Percentiles rank a stretch among this genome's conserved stretches.
phyloP scores from a whole-genome alignment of 2,329 filamentous ascomycete genomes.

The Colletotrichum simmondsii region DNA sequence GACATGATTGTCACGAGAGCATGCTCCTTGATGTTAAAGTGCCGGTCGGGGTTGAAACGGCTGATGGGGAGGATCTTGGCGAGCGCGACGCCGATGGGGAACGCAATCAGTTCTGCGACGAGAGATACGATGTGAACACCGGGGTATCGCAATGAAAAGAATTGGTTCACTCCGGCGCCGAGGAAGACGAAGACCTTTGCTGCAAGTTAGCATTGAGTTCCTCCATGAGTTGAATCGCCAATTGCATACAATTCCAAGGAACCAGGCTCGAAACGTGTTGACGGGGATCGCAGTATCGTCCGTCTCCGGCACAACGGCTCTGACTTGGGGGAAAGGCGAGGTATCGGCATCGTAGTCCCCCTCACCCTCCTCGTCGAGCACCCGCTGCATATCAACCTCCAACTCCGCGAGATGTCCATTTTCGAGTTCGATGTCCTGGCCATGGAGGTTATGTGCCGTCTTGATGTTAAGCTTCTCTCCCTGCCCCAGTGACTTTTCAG shows the following conservation, averaged over 20 bases:
- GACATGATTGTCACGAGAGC: slow-evolving; percentile 60
- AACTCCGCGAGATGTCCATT: slow-evolving; percentile 30
- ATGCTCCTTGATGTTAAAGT: slow-evolving; percentile 60
- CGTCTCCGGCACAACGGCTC: slow-evolving; percentile 51
- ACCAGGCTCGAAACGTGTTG: slow-evolving; percentile 55
- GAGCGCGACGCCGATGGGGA: slow-evolving; percentile 53
- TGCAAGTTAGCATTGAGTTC: neutral
- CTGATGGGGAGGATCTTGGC: slow-evolving; percentile 49
- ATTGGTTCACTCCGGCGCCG: slow-evolving; percentile 47
- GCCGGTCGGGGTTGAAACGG: slow-evolving; percentile 53
- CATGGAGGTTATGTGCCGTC: slow-evolving; percentile 22
- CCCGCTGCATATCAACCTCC: slow-evolving; percentile 24
- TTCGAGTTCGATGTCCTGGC: slow-evolving; percentile 20
- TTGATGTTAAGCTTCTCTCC: slow-evolving; percentile 4
- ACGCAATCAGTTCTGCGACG: slow-evolving; percentile 50
- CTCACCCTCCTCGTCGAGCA: slow-evolving; percentile 15
- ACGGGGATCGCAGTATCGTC: slow-evolving; percentile 45
- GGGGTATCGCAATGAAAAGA: slow-evolving; percentile 54
- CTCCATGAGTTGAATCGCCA: neutral
- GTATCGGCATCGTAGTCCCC: slow-evolving; percentile 37
- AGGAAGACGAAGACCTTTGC: slow-evolving; percentile 37
- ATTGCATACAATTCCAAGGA: slow-evolving; percentile 55
- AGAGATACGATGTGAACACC: slow-evolving; percentile 48
- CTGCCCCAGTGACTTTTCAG: slow-evolving; percentile 4
- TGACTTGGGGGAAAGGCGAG: slow-evolving; percentile 47